Base-by-base conservation (phyloP, 495 filamentous ascomycete species). In the Neurospora sublineolata region DNA sequence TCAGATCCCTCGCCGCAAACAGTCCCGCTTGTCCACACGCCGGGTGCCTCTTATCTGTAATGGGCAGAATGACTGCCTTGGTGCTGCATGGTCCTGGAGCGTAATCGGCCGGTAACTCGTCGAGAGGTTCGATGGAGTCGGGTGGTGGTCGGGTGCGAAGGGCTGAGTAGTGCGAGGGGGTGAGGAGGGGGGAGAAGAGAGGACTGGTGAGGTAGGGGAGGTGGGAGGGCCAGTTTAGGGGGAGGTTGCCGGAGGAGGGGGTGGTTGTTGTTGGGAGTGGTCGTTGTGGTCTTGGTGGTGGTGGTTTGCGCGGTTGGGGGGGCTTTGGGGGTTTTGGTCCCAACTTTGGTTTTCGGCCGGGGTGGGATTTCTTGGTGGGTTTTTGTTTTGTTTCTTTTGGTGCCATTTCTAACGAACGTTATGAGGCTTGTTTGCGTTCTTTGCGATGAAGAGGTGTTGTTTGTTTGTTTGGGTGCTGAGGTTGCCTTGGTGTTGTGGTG, bases 21-120 rank as follows among this genome's bases (percentile, higher is more conserved):
- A 93, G 85, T 0, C 91, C 91, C 52, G 75, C 76, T 77, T 93
- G 91, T 38, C 86, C 86, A 74, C 80, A 68, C 3, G 91, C 91
- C 1, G 91, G 91, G 73, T 93, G 88, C 2, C 79, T 33, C 2
- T 84, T 79, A 69, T 83, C 75, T 0, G 75, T 73, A 71, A 93
- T 91, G 12, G 80, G 80, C 0, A 75, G 76, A 73, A 93, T 91
- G 68, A 77, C 83, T 37, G 89, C 85, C 9, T 82, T 75, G 3
- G 4, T 23, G 38, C 38, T 84, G 42, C 81, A 84, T 5, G 88
- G 86, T 0, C 80, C 82, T 30, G 76, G 73, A 3, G 81, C 72
- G 23, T 83, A 76, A 75, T 79, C 74, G 10, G 79, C 71, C 0
- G 82, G 81, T 64, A 83, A 76, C 60, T 75, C 75, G n/a, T 77